Evolutionary conservation across 164 flowering plant species (phyloP), one percentile per base, ranked within the genome.

Genomic region (Hamamelis virginiana): DNA sequence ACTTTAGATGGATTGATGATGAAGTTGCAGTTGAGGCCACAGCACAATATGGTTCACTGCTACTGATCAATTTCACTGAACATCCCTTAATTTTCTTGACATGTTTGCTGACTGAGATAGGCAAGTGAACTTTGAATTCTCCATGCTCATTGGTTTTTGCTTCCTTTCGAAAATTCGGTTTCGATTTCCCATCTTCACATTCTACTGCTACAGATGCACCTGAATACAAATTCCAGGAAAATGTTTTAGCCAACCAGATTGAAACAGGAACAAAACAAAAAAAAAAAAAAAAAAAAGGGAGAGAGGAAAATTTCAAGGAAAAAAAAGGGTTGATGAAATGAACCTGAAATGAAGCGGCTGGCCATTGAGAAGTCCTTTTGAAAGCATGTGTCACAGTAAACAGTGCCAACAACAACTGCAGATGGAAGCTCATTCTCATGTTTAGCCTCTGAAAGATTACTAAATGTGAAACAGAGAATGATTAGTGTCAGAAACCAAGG

Each of bases 281-380:
- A 48, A 27, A 26, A 28, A 47, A 58, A 62, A 23, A 50, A 57
- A 26, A 41, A 1, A 38, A 6, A n/a, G n/a, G 0, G 16, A 50
- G 10, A 44, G 22, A 47, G 43, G 57, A 23, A 45, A 47, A 43
- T 19, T 10, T 58, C 15, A 33, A 1, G 28, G n/a, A n/a, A 23
- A 55, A 46, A 38, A n/a, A 9, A 14, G 22, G 12, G 21, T 25
- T 18, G 45, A 11, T 6, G 6, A 57, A 60, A 64, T 47, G 66
- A 69, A 92, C 98, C 98, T 87, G 91, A 72, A 65, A 94, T 84
- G 82, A 87, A 87, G 83, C 84, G 89, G 77, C 83, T 83, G 70
- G 69, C 23, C 72, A 58, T 76, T 23, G 92, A 75, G 82, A 88
- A 76, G 61, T 69, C 76, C 21, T 76, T 69, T 21, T 80, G 83